phyloP scores from a whole-genome alignment of 805 yeast species.

The Wickerhamiella hasegawae region DNA sequence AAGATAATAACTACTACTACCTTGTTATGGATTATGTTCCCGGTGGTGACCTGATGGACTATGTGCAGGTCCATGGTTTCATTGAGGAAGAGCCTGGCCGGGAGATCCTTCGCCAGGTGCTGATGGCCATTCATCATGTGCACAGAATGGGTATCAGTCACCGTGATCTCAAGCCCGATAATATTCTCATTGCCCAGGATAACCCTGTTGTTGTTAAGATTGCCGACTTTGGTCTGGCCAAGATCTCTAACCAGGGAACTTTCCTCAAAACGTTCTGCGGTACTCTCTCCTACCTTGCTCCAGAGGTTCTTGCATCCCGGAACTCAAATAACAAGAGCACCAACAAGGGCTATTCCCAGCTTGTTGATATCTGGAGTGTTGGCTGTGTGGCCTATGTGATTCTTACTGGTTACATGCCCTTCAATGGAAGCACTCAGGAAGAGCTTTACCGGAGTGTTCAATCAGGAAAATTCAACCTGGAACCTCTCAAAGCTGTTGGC shows the following conservation, averaged over 20 bases:
- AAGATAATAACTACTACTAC: slow-evolving; percentile 66
- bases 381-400: slow-evolving; percentile 90
- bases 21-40: slow-evolving; percentile 91
- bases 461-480: slow-evolving; percentile 61
- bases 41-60: slow-evolving; percentile 97
- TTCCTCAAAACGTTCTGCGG: slow-evolving; percentile 96
- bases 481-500: slow-evolving; percentile 39
- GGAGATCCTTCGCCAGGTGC: slow-evolving; percentile 70
- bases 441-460: slow-evolving; percentile 63
- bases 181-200: slow-evolving; percentile 75
- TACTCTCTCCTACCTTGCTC: slow-evolving; percentile 91
- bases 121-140: slow-evolving; percentile 73
- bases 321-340: slow-evolving; percentile 12
- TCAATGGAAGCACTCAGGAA: slow-evolving; percentile 83
- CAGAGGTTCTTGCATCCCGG: slow-evolving; percentile 52
- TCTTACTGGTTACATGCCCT: slow-evolving; percentile 85
- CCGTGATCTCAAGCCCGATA: slow-evolving; percentile 92
- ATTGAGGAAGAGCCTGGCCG: slow-evolving; percentile 83
- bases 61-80: slow-evolving; percentile 73
- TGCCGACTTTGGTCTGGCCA: slow-evolving; percentile 93
- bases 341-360: slow-evolving; percentile 41
- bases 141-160: slow-evolving; percentile 89
- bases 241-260: slow-evolving; percentile 67
- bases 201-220: slow-evolving; percentile 86
- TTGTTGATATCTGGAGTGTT: slow-evolving; percentile 95